Base-by-base conservation (phyloP, 2,329 filamentous ascomycete genomes). In the Trichoderma sp. region DNA sequence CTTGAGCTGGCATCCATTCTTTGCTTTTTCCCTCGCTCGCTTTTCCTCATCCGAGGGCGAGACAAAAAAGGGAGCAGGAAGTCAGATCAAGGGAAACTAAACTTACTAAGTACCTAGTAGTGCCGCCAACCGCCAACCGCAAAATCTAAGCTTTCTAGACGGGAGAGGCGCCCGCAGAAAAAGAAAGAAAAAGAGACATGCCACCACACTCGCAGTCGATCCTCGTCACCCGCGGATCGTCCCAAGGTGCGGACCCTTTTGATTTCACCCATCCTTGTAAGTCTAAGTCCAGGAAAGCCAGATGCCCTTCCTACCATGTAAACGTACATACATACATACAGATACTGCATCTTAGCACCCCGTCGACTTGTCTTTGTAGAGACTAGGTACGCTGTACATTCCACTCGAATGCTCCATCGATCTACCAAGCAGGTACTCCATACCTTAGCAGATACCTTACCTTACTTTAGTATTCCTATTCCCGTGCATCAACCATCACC, bases 351-450 rank as follows among this genome's bases (percentile, higher is more conserved):
- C 39, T 18, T n/a, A 43, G 39, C 39, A 43, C 18, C 34, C 34
- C 53, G 26, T 28, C 24, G 21, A 21, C 43, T 51, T 53, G 2
- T 3, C 47, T n/a, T 24, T 39, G 47, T 56, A 56, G 11, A 66
- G 28, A 14, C 15, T 32, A 36, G 21, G 63, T 66, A 66, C 32
- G 63, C n/a, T 36, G 63, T 66, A 56, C 63, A 11, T 56, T 18
- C 28, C 6, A 36, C 63, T 32, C n/a, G 15, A 39, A 56, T 66
- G 32, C 47, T 66, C 47, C 63, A 56, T 66, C 63, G 63, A 66
- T 66, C 63, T 24, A 24, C 63, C 63, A 36, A 28, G 63, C 63
- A 66, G 47, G 63, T 66, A 66, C 43, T 66, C 63, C 63, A 53
- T 66, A 66, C 63, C 15, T 66, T 66, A 36, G 47, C 63, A 57